phyloP scores from a whole-genome alignment of 441 rosid genomes.

The Adansonia grandidieri region DNA sequence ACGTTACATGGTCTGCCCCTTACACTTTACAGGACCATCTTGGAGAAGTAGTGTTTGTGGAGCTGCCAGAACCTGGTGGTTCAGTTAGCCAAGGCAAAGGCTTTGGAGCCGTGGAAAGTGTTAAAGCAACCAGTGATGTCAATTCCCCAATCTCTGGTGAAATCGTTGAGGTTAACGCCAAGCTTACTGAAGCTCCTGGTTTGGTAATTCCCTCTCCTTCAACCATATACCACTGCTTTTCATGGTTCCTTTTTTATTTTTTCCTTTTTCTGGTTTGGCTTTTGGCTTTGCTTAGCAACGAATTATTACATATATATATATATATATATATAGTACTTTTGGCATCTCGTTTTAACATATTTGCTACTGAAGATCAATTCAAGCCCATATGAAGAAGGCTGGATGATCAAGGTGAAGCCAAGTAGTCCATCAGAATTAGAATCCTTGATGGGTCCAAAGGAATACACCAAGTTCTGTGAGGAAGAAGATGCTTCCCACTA shows the following conservation, averaged over 20 bases:
- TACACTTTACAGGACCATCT: constrained; percentile 64
- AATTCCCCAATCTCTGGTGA: constrained; percentile 87
- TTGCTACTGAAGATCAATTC: constrained; percentile 63
- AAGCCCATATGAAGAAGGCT: constrained; percentile 89
- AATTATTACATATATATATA: not conserved
- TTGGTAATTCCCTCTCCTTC: constrained; percentile 49
- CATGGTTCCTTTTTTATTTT: not conserved
- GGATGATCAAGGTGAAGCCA: constrained; percentile 99
- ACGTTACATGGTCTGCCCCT: not conserved
- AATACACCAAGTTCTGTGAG: constrained; percentile 88
- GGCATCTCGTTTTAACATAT: not conserved
- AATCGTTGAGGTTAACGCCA: constrained; percentile 75
- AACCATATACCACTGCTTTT: not conserved
- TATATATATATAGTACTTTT: no score
- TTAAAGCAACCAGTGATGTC: constrained; percentile 91
- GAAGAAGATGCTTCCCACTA: constrained; percentile 94
- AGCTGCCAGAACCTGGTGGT: constrained; percentile 66
- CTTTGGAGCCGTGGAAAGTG: constrained; percentile 96
- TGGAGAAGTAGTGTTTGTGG: constrained; percentile 95
- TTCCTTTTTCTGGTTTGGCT: not conserved
- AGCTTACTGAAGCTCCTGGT: constrained; percentile 74
- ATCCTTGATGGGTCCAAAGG: constrained; percentile 75
- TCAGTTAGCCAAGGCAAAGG: constrained; percentile 58
- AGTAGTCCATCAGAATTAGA: constrained; percentile 72
- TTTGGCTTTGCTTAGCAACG: not conserved